Evolutionary conservation across 305 asterid species (phyloP).

Genomic region (Plantago rigida): DNA sequence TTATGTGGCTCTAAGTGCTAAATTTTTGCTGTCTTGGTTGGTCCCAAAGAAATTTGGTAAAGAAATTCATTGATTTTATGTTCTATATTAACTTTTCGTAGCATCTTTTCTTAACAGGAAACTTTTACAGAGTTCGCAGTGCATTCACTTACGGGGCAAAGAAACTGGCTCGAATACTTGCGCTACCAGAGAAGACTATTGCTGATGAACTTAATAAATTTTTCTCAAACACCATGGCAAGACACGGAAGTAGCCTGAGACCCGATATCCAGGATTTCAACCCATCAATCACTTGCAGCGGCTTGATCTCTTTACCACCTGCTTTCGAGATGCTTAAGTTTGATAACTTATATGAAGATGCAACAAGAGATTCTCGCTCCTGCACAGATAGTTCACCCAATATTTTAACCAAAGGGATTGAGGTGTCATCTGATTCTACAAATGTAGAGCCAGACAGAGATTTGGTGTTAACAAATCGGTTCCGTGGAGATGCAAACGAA

Average conservation of each 20-base stretch:
- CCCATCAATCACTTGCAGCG: slow-evolving; percentile 20
- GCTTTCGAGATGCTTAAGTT: slow-evolving; percentile 25
- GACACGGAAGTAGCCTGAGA: slow-evolving; percentile 55
- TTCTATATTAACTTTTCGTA: background rate
- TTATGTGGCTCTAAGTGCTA: slow-evolving; percentile 1
- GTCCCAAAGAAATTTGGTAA: background rate
- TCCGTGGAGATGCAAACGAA: slow-evolving; percentile 34
- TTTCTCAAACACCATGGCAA: slow-evolving; percentile 58
- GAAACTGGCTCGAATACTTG: slow-evolving; percentile 55
- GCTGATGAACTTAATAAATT: slow-evolving; percentile 50
- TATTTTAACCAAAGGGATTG: background rate
- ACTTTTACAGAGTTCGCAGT: slow-evolving; percentile 73
- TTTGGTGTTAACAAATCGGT: slow-evolving; percentile 24
- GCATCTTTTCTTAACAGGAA: slow-evolving; percentile 37
- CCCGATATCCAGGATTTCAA: slow-evolving; percentile 44
- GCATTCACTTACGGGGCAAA: slow-evolving; percentile 77
- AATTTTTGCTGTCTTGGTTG: background rate
- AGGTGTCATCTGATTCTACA: slow-evolving; percentile 7
- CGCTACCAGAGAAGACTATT: slow-evolving; percentile 40
- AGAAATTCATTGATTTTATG: background rate
- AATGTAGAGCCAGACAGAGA: slow-evolving; percentile 13
- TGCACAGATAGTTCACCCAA: background rate
- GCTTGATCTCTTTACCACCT: slow-evolving; percentile 24
- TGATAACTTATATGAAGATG: slow-evolving; percentile 24
- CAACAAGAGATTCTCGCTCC: slow-evolving; percentile 21